Evolutionary conservation across 2,329 filamentous ascomycete genomes (phyloP).

Genomic region (Celoporthe dispersa): DNA sequence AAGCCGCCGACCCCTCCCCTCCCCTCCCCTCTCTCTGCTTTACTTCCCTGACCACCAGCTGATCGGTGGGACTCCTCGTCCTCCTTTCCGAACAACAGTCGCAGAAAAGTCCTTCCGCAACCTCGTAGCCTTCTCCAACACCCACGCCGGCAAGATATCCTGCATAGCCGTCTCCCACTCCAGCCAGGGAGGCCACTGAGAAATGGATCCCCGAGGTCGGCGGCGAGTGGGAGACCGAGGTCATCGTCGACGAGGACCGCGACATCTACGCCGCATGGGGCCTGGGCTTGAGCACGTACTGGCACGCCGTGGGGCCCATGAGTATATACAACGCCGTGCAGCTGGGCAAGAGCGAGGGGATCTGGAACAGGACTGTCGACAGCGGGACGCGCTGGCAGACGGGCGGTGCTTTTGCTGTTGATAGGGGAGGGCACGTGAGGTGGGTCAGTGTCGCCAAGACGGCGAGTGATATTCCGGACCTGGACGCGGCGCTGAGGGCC

Average conservation of each 20-base stretch:
- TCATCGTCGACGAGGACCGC: slow-evolving; percentile 65
- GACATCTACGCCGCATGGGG: slow-evolving; percentile 69
- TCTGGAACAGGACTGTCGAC: slow-evolving; percentile 68
- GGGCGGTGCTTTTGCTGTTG: slow-evolving; percentile 66
- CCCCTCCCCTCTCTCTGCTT: not conserved
- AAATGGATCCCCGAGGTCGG: slow-evolving; percentile 61
- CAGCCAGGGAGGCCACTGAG: slow-evolving; percentile 54
- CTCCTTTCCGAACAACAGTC: slow-evolving; percentile 49
- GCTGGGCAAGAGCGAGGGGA: slow-evolving; percentile 64
- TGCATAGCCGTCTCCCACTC: slow-evolving; percentile 69
- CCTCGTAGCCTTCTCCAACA: slow-evolving; percentile 56
- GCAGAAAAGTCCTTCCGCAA: slow-evolving; percentile 68
- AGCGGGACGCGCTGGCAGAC: slow-evolving; percentile 73
- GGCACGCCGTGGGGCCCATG: slow-evolving; percentile 65
- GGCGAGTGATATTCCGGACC: slow-evolving; percentile 59
- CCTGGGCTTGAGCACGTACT: slow-evolving; percentile 62
- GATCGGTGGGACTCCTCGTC: not conserved
- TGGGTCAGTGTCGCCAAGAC: slow-evolving; percentile 54
- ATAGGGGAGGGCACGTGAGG: slow-evolving; percentile 53
- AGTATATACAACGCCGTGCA: slow-evolving; percentile 61
- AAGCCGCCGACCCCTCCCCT: slow-evolving; percentile 37
- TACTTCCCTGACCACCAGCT: not conserved
- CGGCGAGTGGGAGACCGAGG: slow-evolving; percentile 60
- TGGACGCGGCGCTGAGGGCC: slow-evolving; percentile 48
- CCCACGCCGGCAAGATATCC: slow-evolving; percentile 52